Base-by-base conservation (phyloP, 257 asterid species). In the Solanum pennellii region DNA sequence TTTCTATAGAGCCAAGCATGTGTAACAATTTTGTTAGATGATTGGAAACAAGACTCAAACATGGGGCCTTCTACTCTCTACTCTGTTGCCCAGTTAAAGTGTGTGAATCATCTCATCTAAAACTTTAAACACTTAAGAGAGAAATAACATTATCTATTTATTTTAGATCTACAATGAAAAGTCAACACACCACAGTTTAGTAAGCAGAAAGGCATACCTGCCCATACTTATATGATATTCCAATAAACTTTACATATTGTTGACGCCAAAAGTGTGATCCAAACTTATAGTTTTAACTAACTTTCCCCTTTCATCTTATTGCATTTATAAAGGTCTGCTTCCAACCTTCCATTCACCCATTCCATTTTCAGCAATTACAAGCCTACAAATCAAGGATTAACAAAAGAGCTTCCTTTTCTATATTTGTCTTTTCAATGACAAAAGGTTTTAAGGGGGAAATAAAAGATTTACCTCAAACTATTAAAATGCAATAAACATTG, bases 381-480 rank as follows among this genome's bases (percentile, higher is more conserved):
- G 68, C 85, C 29, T 79, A 45, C 3, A 45, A 45, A 15, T 25
- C 41, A 44, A 45, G 84, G 39, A 20, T 47, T 27, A 8, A 25
- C 18, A 21, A 7, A 18, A 15, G 20, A 29, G 9, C 11, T 47
- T 68, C 18, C 47, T 41, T 68, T 68, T 18, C 42, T 65, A 27
- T 27, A 66, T 18, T 35, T 62, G 18, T 39, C 59, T 23, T 59
- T 39, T 62, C 62, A 41, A 42, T 37, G 39, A 62, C 39, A 39
- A 84, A 18, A 65, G 2, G 66, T 62, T 27, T 39, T 42, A 84
- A 82, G 33, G n/a, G 42, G 25, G 5, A 14, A 65, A 65, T 0
- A 41, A 21, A 62, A 47, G 21, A 77, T 77, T 25, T 87, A 95
- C 97, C 94, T 92, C 87, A 93, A 88, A 84, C 86, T 88, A 42